These are phyloP conservation scores for Maudiozyma saulgeensis DNA, from an alignment of 805 yeast genomes.

Conservation along the genomic window DNA sequence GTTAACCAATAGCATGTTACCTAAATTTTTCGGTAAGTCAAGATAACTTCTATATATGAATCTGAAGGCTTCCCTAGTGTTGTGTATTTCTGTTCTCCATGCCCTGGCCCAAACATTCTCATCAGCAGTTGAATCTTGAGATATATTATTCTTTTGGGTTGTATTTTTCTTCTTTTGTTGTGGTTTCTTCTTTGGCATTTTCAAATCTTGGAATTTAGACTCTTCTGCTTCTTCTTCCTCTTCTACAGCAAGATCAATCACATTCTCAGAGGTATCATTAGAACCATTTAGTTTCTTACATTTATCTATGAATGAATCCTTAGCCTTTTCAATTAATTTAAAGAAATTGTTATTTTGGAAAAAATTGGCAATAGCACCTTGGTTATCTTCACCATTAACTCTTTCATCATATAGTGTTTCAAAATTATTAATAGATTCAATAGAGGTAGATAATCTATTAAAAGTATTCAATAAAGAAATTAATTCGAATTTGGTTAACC, in stretches of 20 bases:
- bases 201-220: constrained; percentile 18
- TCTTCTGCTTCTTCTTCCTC: not conserved
- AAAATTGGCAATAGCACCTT: constrained; percentile 11
- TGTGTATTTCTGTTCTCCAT: constrained; percentile 41
- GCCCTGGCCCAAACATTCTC: constrained; percentile 31
- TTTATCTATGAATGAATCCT: constrained; percentile 9
- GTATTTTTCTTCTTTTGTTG: not conserved
- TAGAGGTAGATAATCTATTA: constrained; percentile 77
- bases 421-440: constrained; percentile 66
- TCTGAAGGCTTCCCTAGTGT: constrained; percentile 48
- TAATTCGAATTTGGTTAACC: constrained; percentile 68
- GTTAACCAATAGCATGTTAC: constrained; percentile 40
- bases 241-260: not conserved
- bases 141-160: not conserved
- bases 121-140: not conserved
- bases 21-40: constrained; percentile 57
- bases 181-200: constrained; percentile 15
- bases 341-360: constrained; percentile 27
- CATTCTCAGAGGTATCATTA: constrained; percentile 3
- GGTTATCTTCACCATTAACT: constrained; percentile 11
- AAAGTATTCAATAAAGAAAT: constrained; percentile 88
- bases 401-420: constrained; percentile 41
- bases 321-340: constrained; percentile 25
- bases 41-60: constrained; percentile 61
- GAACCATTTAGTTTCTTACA: constrained; percentile 20